Percentiles rank a stretch among this genome's conserved stretches.
Conservation (phyloP, 2,329 filamentous ascomycete genomes). For the Hymenoscyphus fructigenus region DNA sequence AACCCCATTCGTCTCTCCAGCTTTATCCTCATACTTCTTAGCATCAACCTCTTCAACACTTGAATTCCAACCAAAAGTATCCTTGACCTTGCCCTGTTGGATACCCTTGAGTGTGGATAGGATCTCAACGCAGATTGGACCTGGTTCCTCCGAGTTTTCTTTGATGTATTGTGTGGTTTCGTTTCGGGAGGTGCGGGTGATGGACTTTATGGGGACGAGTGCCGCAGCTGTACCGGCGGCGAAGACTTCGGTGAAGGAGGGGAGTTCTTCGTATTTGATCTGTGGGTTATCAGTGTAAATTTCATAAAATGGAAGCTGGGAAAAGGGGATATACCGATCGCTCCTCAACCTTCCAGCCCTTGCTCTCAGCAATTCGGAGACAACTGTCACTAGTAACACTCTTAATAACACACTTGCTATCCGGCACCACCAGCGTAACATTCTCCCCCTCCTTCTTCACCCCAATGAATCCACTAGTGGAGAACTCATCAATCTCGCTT, state of each 20-base stretch:
- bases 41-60: conserved; percentile 33
- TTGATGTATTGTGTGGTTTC: conserved; percentile 58
- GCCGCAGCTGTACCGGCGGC: conserved; percentile 90
- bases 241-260: conserved; percentile 72
- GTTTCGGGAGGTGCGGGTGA: conserved; percentile 62
- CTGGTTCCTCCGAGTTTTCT: conserved; percentile 63
- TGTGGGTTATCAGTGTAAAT: conserved; percentile 33
- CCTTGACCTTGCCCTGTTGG: conserved; percentile 76
- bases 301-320: neutral
- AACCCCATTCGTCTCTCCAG: neutral
- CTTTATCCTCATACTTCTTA: conserved; percentile 28
- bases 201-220: conserved; percentile 87
- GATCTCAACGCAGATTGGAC: conserved; percentile 70
- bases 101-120: conserved; percentile 78
- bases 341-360: conserved; percentile 83
- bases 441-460: conserved; percentile 54
- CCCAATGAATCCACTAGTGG: conserved; percentile 89
- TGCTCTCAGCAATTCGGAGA: conserved; percentile 70
- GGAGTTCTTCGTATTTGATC: conserved; percentile 63
- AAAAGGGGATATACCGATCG: conserved; percentile 53
- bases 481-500: conserved; percentile 92
- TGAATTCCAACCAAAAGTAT: conserved; percentile 46
- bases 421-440: conserved; percentile 68
- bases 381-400: conserved; percentile 81
- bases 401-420: conserved; percentile 83